These are phyloP conservation scores for Geranium brycei DNA, from an alignment of 345 rosid species.

Conservation along the genomic window DNA sequence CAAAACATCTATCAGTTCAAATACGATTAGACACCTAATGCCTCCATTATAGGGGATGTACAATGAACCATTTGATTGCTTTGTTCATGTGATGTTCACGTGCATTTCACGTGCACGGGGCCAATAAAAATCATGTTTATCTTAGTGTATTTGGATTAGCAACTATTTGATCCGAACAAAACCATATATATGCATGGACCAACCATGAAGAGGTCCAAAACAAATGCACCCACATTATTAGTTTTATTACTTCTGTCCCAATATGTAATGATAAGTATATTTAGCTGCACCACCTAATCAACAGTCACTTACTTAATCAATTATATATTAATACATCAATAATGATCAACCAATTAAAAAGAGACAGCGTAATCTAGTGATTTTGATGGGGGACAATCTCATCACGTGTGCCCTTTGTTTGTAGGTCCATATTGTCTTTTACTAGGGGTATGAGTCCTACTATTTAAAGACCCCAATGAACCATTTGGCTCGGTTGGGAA, in stretches of 20 bases:
- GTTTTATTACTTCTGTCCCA: no score
- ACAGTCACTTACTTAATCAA: neutral
- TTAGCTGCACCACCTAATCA: neutral
- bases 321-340: neutral
- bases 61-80: neutral
- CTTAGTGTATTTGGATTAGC: neutral
- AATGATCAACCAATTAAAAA: neutral
- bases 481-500: neutral
- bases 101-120: neutral
- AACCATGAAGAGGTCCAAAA: neutral
- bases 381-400: neutral
- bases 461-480: neutral
- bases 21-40: neutral
- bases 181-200: neutral
- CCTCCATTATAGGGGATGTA: neutral
- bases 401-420: neutral
- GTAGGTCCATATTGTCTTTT: neutral
- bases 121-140: neutral
- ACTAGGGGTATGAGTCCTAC: neutral
- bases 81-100: neutral
- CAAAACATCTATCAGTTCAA: neutral
- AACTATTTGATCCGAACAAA: neutral
- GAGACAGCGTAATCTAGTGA: neutral
- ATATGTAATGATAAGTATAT: no score
- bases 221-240: neutral